phyloP scores from a whole-genome alignment of 257 asterid species.

The Cruciata laevipes region DNA sequence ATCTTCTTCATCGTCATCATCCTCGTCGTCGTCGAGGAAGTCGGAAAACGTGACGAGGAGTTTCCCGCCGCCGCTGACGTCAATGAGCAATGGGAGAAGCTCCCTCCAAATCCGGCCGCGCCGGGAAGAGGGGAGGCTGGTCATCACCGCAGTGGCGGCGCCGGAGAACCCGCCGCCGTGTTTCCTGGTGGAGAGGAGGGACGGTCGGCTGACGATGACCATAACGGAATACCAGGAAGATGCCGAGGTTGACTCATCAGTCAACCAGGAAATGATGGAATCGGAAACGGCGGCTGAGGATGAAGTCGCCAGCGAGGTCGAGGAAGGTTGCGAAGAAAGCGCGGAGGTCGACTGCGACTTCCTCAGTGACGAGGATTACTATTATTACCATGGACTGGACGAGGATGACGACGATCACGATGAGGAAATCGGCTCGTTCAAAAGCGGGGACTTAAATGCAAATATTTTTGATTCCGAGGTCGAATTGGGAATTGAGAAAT shows the following conservation, averaged over 20 bases:
- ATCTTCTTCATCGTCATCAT: conserved; percentile 9
- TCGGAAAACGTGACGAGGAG: conserved; percentile 9
- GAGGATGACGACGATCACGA: conserved; percentile 25
- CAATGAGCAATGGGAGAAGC: conserved; percentile 47
- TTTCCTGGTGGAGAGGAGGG: conserved; percentile 60
- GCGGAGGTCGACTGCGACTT: conserved; percentile 15
- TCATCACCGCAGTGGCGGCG: conserved; percentile 56
- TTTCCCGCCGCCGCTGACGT: conserved; percentile 91
- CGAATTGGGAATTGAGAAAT: conserved; percentile 48
- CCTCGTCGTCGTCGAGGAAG: conserved; percentile 15
- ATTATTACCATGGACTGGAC: conserved; percentile 13
- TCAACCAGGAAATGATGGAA: background rate
- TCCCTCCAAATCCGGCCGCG: conserved; percentile 51
- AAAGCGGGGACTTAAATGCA: conserved; percentile 20
- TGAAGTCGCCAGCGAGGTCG: conserved; percentile 11
- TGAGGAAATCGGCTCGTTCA: conserved; percentile 11
- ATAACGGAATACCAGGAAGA: conserved; percentile 12
- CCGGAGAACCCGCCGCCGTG: conserved; percentile 38
- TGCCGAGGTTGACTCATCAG: conserved; percentile 17
- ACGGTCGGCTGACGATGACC: conserved; percentile 65
- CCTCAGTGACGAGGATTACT: conserved; percentile 12
- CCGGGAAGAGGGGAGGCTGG: conserved; percentile 60
- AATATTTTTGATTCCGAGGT: conserved; percentile 28
- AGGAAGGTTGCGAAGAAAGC: background rate
- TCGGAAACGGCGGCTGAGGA: background rate